phyloP scores from a whole-genome alignment of 2,329 filamentous ascomycete species.

The Hymenoscyphus fructigenus region DNA sequence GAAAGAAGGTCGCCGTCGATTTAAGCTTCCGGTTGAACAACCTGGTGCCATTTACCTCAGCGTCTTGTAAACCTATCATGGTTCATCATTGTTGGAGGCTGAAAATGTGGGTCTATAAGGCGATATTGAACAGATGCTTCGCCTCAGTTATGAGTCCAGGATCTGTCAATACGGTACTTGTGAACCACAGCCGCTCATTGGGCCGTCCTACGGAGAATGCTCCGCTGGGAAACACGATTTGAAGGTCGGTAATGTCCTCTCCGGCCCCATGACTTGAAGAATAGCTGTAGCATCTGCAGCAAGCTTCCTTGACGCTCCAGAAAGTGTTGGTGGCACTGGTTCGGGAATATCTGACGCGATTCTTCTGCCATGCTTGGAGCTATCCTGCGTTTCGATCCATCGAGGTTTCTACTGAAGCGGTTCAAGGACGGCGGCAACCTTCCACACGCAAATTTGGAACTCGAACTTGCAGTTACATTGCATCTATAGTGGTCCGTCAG shows the following conservation, averaged over 20 bases:
- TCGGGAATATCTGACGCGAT: background rate
- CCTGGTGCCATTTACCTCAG: slow-evolving; percentile 2
- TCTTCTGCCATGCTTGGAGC: background rate
- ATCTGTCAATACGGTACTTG: background rate
- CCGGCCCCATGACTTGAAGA: background rate
- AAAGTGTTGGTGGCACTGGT: background rate
- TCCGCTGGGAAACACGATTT: background rate
- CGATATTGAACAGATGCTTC: background rate
- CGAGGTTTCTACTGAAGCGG: background rate
- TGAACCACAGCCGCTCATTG: background rate
- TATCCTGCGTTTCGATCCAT: background rate
- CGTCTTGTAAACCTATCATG: background rate
- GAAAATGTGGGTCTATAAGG: slow-evolving; percentile 7
- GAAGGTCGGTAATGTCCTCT: background rate
- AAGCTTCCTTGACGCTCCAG: background rate
- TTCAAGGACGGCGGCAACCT: background rate
- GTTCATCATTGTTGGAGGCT: slow-evolving; percentile 11
- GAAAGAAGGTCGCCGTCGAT: slow-evolving; percentile 17
- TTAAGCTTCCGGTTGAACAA: slow-evolving; percentile 19
- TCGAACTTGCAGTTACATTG: background rate
- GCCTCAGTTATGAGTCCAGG: background rate
- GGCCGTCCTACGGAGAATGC: background rate
- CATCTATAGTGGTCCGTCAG: background rate
- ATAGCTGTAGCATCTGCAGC: background rate
- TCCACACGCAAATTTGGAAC: background rate